phyloP scores from a whole-genome alignment of 1,139 yeast genomes.

The Magnusiomyces tetraspermus region DNA sequence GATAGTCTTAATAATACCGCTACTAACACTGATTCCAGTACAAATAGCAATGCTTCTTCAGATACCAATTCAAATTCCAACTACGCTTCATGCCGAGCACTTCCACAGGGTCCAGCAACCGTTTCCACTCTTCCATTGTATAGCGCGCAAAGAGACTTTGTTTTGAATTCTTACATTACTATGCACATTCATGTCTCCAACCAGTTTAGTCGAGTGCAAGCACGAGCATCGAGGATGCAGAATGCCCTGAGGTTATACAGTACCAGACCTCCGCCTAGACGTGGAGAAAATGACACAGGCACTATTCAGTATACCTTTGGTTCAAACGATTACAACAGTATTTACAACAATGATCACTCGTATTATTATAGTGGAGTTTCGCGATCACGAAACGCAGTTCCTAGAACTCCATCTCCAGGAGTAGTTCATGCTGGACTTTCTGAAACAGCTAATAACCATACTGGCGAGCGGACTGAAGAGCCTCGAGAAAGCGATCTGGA shows the following conservation, averaged over 20 bases:
- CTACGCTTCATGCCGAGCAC: background rate
- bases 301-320: background rate
- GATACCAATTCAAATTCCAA: too few relatives aligned
- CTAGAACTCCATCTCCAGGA: too few relatives aligned
- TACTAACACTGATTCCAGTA: too few relatives aligned
- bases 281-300: too few relatives aligned
- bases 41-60: too few relatives aligned
- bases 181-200: background rate
- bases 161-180: background rate
- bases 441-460: too few relatives aligned
- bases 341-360: background rate
- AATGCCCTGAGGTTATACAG: background rate
- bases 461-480: too few relatives aligned
- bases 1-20: too few relatives aligned
- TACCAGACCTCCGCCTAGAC: too few relatives aligned
- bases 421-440: too few relatives aligned
- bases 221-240: background rate
- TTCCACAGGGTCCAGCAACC: background rate
- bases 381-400: too few relatives aligned
- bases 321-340: background rate
- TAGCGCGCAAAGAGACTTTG: background rate
- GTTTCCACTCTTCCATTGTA: background rate
- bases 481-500: too few relatives aligned
- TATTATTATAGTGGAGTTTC: background rate
- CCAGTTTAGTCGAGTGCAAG: background rate